Evolutionary conservation across 225 moss, liverwort and hornwort species (phyloP).

Genomic region (Pseudoscleropodium purum): DNA sequence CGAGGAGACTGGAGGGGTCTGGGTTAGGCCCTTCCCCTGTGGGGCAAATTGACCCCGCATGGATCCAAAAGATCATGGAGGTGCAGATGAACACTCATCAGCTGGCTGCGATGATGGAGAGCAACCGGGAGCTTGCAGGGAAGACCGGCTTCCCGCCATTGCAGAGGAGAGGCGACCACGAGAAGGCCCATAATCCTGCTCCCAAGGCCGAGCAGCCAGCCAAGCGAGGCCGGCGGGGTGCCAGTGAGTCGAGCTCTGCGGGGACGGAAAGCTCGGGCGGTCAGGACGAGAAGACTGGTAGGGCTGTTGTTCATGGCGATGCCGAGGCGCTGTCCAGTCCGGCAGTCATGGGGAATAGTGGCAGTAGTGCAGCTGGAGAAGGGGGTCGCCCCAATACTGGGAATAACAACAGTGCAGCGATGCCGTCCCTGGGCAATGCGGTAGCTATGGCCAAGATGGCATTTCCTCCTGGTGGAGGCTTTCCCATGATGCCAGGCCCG

Average conservation of each 20-base stretch:
- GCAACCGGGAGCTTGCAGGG: slow-evolving; percentile 1
- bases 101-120: slow-evolving; percentile 32
- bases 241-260: slow-evolving; percentile 40
- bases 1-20: slow-evolving; percentile 12
- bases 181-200: neutral
- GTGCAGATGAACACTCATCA: slow-evolving; percentile 29
- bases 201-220: slow-evolving; percentile 8
- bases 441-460: slow-evolving; percentile 29
- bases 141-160: neutral
- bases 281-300: slow-evolving; percentile 29
- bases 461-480: slow-evolving; percentile 23
- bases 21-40: neutral
- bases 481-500: slow-evolving; percentile 49
- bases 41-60: slow-evolving; percentile 29
- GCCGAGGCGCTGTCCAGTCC: slow-evolving; percentile 16
- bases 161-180: slow-evolving; percentile 13
- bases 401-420: neutral
- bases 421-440: slow-evolving; percentile 14
- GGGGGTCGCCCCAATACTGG: neutral
- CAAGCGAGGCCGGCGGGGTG: slow-evolving; percentile 21
- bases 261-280: slow-evolving; percentile 43
- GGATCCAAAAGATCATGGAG: slow-evolving; percentile 50
- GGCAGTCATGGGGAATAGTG: neutral
- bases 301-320: neutral
- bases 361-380: neutral